phyloP scores from a whole-genome alignment of 768 basidiomycete genomes.

The Cystobasidium ongulense region DNA sequence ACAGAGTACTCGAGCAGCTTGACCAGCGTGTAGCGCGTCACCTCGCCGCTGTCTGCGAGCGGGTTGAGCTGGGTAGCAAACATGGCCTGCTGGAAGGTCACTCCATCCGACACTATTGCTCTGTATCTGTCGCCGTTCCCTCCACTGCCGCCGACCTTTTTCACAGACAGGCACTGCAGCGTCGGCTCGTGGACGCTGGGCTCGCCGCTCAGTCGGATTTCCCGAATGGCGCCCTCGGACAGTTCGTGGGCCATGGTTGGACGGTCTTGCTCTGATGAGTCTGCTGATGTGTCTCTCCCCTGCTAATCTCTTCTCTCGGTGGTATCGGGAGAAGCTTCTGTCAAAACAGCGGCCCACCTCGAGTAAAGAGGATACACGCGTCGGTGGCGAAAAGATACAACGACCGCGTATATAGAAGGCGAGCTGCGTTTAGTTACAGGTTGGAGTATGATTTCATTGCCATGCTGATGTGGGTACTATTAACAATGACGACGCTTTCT shows the following conservation, averaged over 20 bases:
- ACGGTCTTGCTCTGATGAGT: not conserved
- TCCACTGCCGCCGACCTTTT: conserved; percentile 15
- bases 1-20: conserved; percentile 67
- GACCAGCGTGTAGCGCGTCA: conserved; percentile 62
- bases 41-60: conserved; percentile 57
- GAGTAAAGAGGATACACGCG: not conserved
- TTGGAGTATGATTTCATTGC: too few relatives aligned
- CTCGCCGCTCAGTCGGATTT: not conserved
- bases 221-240: conserved; percentile 13
- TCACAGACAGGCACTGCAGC: conserved; percentile 24
- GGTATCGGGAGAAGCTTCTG: not conserved
- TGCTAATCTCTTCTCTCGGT: not conserved
- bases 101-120: conserved; percentile 22
- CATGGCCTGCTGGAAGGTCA: conserved; percentile 81
- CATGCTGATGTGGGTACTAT: too few relatives aligned
- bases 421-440: too few relatives aligned
- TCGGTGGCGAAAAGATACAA: not conserved
- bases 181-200: conserved; percentile 13
- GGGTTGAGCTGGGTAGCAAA: conserved; percentile 80
- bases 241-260: not conserved
- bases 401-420: not conserved
- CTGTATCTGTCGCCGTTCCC: not conserved
- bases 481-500: too few relatives aligned
- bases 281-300: not conserved
- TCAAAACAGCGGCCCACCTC: not conserved